Evolutionary conservation across 192 early-diverging fungal genomes (phyloP), one percentile per base, ranked within the genome.

Genomic region (Gamsiella multidivaricata): DNA sequence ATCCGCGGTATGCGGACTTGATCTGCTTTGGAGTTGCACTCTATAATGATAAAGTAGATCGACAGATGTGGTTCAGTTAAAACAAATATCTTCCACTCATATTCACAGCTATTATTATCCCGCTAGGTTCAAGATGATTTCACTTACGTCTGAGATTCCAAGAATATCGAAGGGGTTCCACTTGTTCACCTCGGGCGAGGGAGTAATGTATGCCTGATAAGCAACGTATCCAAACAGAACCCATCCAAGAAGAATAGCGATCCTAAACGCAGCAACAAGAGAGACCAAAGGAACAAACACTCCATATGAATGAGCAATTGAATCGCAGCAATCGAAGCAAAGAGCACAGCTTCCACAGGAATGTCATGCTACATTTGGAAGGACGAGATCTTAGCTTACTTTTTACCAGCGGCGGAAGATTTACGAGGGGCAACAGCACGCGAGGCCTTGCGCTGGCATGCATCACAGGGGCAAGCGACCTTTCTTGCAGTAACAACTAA

Each of bases 121-220:
- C 47, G 20, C n/a, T 54, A 3, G 23, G 29, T 32, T 7, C 33
- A 41, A 41, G 14, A 46, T 47, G 29, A 15, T 20, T 47, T 10
- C 31, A 64, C 69, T 81, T 81, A 90, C 90, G 81, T 87, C 84
- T 17, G 82, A 80, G 39, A 99, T 82, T 33, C 94, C 94, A 31
- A 99, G 86, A 64, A 99, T 90, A 79, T 91, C 86, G 80, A 93
- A 99, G n/a, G 97, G 97, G 82, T 99, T 94, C 95, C 95, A 99
- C 25, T 84, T 80, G 39, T 88, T 83, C 20, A 85, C 69, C 65
- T 94, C 88, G 60, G 87, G 85, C 29, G 89, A 65, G 15, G 84
- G 73, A 4, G 93, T 94, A 46, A 85, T 88, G 11, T 84, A 80
- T 20, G 91, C 82, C 56, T 87, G 69, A 81, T 93, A 89, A 12